Percentiles rank a stretch among this genome's conserved stretches.
These are phyloP conservation scores for Straminergon stramineum DNA, from an alignment of 225 moss, liverwort and hornwort species.

Conservation along the genomic window DNA sequence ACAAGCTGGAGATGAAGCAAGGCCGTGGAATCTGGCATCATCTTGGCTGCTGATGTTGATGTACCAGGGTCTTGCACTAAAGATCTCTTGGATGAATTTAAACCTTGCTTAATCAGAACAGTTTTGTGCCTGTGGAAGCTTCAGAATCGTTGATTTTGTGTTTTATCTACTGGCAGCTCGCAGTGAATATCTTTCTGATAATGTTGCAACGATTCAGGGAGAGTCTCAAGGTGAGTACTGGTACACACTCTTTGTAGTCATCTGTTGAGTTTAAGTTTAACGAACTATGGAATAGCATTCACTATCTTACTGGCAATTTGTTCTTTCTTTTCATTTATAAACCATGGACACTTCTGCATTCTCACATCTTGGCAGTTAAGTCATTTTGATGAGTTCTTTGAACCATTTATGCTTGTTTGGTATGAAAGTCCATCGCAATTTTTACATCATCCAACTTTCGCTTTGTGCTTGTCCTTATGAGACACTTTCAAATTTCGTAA, in stretches of 20 bases:
- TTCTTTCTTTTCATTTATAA: background rate
- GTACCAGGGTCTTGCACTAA: background rate
- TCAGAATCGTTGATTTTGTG: conserved; percentile 5
- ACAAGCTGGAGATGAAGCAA: background rate
- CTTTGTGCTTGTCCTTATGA: background rate
- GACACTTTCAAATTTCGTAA: background rate
- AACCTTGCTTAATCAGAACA: background rate
- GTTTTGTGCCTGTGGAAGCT: background rate
- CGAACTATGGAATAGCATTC: background rate
- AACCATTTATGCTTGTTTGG: background rate
- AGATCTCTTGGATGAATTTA: background rate
- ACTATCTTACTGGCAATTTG: background rate
- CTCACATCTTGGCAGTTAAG: background rate
- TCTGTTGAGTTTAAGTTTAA: background rate
- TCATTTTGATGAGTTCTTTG: background rate
- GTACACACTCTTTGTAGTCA: background rate
- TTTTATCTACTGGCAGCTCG: conserved; percentile 45
- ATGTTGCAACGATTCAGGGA: conserved; percentile 76
- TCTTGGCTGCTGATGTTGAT: background rate
- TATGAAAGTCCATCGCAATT: background rate
- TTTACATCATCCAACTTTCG: background rate
- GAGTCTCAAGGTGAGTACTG: conserved; percentile 51
- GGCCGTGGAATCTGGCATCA: background rate
- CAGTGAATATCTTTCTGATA: conserved; percentile 73
- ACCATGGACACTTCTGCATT: background rate